A percentile compares a stretch with the other conserved stretches of the same genome.
Evolutionary conservation across 148 eudicot species (phyloP).

Genomic region (Rheum nobile): DNA sequence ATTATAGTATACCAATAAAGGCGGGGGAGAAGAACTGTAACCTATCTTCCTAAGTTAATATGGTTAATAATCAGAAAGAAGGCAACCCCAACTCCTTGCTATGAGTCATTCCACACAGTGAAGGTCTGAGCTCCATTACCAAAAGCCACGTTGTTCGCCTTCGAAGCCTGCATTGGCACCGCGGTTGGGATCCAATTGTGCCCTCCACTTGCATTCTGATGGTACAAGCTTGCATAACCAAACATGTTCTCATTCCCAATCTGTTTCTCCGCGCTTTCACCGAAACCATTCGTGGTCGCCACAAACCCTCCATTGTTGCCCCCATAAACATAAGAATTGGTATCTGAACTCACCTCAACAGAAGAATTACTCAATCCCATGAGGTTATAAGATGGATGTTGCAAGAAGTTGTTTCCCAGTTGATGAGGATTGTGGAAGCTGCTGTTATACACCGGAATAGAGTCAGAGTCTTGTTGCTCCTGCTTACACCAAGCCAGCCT

Average conservation of each 20-base stretch:
- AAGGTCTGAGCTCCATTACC: conserved; percentile 42
- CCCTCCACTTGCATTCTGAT: conserved; percentile 20
- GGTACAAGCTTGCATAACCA: conserved; percentile 19
- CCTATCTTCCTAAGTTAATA: conserved; percentile 17
- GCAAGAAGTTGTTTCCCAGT: conserved; percentile 30
- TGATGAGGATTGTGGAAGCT: conserved; percentile 23
- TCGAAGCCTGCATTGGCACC: conserved; percentile 34
- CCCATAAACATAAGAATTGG: conserved; percentile 23
- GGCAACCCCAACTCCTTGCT: background rate
- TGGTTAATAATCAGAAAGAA: conserved; percentile 11
- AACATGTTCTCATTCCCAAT: conserved; percentile 18
- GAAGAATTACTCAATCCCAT: conserved; percentile 39
- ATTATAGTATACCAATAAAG: background rate
- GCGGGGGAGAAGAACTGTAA: background rate
- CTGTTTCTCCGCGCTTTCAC: conserved; percentile 20
- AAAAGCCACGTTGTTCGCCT: conserved; percentile 20
- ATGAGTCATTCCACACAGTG: conserved; percentile 64
- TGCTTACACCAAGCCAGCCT: conserved; percentile 66
- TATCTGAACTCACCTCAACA: conserved; percentile 37
- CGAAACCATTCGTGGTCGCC: conserved; percentile 15
- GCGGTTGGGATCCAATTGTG: conserved; percentile 59
- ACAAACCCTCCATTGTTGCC: conserved; percentile 6
- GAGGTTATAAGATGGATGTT: conserved; percentile 36
- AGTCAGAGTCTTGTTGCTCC: conserved; percentile 28
- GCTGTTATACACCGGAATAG: background rate